Conservation (phyloP, 352 stramenopile species). For the Globisporangium barbulae region DNA sequence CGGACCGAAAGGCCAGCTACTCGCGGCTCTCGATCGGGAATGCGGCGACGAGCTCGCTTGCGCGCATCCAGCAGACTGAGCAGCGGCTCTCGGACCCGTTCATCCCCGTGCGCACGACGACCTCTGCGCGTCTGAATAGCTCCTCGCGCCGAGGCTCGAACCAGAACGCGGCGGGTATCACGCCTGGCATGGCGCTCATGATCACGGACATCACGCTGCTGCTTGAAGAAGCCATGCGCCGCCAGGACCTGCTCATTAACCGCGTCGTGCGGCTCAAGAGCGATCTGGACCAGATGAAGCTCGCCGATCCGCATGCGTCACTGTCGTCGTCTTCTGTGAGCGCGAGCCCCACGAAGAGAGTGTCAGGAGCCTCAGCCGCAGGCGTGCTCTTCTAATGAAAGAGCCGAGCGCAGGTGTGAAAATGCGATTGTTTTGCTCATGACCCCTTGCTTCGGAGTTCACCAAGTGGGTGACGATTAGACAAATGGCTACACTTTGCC, state of each 20-base stretch:
- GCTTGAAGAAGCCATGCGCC: slow-evolving; percentile 41
- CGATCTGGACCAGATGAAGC: slow-evolving; percentile 27
- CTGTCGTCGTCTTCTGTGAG: not conserved
- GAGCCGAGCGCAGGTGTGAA: too few species aligned
- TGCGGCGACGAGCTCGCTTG: slow-evolving; percentile 6
- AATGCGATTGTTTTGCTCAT: too few species aligned
- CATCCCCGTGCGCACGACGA: slow-evolving; percentile 24
- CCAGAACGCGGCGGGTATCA: slow-evolving; percentile 17
- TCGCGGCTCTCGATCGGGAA: slow-evolving; percentile 13
- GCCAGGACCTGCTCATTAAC: slow-evolving; percentile 42
- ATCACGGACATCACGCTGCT: slow-evolving; percentile 38
- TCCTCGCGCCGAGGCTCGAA: slow-evolving; percentile 28
- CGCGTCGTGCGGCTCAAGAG: slow-evolving; percentile 36
- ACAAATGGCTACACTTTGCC: too few species aligned
- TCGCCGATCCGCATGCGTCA: not conserved
- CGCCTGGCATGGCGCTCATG: slow-evolving; percentile 36
- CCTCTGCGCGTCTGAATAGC: slow-evolving; percentile 33
- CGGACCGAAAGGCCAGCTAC: not conserved
- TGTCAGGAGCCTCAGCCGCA: too few species aligned
- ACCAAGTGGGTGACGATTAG: too few species aligned
- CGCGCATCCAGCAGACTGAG: slow-evolving; percentile 21
- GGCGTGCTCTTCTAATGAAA: too few species aligned
- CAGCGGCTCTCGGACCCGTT: slow-evolving; percentile 27
- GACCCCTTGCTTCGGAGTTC: too few species aligned
- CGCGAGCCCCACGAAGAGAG: not conserved